phyloP scores from a whole-genome alignment of 2,329 filamentous ascomycete genomes.

The Pseudopithomyces chartarum region DNA sequence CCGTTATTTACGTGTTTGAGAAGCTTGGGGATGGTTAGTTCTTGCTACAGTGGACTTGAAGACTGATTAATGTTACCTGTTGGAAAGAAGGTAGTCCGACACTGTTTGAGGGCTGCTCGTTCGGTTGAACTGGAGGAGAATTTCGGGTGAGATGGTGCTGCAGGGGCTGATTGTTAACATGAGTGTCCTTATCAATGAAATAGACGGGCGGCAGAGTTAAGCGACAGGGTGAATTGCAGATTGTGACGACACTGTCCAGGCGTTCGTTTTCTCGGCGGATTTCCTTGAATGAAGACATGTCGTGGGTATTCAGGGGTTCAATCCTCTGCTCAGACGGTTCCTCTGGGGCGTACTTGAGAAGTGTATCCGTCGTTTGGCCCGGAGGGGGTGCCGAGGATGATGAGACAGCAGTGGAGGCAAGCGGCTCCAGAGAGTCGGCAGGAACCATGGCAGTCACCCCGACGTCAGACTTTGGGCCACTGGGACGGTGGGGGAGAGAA shows the following conservation, averaged over 20 bases:
- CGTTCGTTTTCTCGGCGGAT: background rate
- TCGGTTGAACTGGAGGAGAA: conserved; percentile 41
- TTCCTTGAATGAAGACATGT: background rate
- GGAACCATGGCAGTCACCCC: background rate
- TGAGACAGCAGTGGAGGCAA: background rate
- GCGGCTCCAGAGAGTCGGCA: background rate
- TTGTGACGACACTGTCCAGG: background rate
- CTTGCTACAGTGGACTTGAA: background rate
- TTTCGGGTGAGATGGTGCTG: conserved; percentile 37
- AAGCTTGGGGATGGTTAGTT: conserved; percentile 25
- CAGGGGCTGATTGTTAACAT: conserved; percentile 1
- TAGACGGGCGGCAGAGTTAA: background rate
- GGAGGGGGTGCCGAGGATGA: too few species aligned
- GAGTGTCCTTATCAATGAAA: background rate
- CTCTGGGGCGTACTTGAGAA: background rate
- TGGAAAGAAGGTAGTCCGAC: conserved; percentile 37
- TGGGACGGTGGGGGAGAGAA: background rate
- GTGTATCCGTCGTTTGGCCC: background rate
- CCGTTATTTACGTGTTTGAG: conserved; percentile 25
- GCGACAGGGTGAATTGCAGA: background rate
- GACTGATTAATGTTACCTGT: conserved; percentile 23
- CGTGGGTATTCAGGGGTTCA: background rate
- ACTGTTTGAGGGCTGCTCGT: conserved; percentile 30
- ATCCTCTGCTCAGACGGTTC: too few species aligned
- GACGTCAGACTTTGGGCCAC: background rate